Conservation (phyloP, 768 basidiomycete species). For the Tulasnella sp. region DNA sequence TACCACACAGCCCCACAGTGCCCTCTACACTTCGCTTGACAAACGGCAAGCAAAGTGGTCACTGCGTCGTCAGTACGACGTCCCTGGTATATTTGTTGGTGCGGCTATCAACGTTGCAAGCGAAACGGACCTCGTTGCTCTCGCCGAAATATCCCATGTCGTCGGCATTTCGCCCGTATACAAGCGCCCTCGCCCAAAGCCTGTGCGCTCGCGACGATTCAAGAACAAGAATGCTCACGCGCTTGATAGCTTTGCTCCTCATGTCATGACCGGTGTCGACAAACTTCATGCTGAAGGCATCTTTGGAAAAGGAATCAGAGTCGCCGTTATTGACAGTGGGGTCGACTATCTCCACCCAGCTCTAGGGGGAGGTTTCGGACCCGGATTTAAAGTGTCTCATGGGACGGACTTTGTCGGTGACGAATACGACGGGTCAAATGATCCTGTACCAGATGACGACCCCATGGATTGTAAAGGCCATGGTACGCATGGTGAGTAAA, state of each 20-base stretch:
- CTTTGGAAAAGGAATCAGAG: slow-evolving; percentile 22
- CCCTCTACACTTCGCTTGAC: slow-evolving; percentile 17
- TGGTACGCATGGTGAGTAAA: slow-evolving; percentile 46
- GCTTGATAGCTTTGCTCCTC: slow-evolving; percentile 10
- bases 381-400: slow-evolving; percentile 25
- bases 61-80: neutral
- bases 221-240: neutral
- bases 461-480: slow-evolving; percentile 27
- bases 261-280: slow-evolving; percentile 26
- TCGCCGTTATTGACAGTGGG: slow-evolving; percentile 7
- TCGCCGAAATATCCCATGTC: neutral
- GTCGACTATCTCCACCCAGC: slow-evolving; percentile 28
- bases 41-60: slow-evolving; percentile 6
- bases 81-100: slow-evolving; percentile 6
- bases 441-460: slow-evolving; percentile 15
- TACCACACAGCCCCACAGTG: slow-evolving; percentile 9
- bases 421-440: slow-evolving; percentile 15
- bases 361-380: slow-evolving; percentile 27
- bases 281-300: slow-evolving; percentile 26
- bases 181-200: neutral
- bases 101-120: neutral
- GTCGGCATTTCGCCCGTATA: slow-evolving; percentile 4
- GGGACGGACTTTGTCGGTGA: slow-evolving; percentile 31
- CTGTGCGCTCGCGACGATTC: neutral
- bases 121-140: slow-evolving; percentile 1